These are phyloP conservation scores for Leccinellum rugosiceps DNA, from an alignment of 768 basidiomycete genomes.

Conservation along the genomic window DNA sequence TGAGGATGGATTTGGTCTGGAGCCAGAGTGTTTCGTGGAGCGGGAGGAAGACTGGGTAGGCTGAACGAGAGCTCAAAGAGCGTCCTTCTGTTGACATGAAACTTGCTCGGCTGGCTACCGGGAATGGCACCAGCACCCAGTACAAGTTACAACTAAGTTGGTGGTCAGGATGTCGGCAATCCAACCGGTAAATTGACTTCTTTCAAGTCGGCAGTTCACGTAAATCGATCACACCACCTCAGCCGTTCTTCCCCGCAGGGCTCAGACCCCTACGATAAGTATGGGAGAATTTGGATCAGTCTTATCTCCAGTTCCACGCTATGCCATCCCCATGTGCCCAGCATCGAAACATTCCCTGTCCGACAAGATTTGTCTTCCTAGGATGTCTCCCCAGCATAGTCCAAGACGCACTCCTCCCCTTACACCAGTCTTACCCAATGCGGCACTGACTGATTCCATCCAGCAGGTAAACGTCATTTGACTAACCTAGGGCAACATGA, in stretches of 20 bases:
- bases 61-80: conserved; percentile 43
- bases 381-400: neutral
- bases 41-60: conserved; percentile 71
- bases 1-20: conserved; percentile 56
- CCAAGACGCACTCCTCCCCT: conserved; percentile 1
- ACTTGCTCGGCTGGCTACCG: neutral
- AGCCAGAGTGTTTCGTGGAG: conserved; percentile 55
- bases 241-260: conserved; percentile 2
- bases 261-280: conserved; percentile 4
- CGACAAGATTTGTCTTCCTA: neutral
- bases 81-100: conserved; percentile 26
- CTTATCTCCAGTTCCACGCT: conserved; percentile 2
- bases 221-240: neutral
- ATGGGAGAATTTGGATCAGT: neutral
- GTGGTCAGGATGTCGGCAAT: conserved; percentile 8
- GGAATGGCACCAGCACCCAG: neutral
- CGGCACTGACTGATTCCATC: neutral
- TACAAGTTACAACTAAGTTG: neutral
- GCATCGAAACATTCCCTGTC: neutral
- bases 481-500: neutral
- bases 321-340: neutral
- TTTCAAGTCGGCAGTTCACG: neutral
- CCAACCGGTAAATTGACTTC: conserved; percentile 10
- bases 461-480: neutral
- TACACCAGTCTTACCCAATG: neutral